Evolutionary conservation across 257 asterid species (phyloP).

Genomic region (Agastache rugosa): DNA sequence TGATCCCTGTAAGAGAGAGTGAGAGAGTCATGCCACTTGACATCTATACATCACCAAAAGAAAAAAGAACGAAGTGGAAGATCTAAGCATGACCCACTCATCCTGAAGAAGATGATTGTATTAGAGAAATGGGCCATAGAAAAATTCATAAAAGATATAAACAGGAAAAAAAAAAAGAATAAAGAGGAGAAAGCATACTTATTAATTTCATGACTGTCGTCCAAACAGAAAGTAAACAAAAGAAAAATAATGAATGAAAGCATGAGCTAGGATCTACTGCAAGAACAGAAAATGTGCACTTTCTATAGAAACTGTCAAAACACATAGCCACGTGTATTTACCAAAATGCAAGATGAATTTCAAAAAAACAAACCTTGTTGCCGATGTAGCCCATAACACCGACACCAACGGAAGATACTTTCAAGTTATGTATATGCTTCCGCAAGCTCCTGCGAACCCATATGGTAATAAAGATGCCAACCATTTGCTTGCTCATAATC

Average conservation of each 20-base stretch:
- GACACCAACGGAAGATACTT: constrained; percentile 89
- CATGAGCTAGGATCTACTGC: background rate
- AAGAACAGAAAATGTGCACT: constrained; percentile 14
- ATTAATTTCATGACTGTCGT: constrained; percentile 2
- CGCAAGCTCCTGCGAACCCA: constrained; percentile 94
- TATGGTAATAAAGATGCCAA: constrained; percentile 82
- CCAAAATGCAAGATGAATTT: constrained; percentile 29
- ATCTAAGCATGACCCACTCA: background rate
- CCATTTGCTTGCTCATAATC: constrained; percentile 95
- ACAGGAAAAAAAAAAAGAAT: background rate
- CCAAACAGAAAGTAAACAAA: background rate
- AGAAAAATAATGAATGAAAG: constrained; percentile 6
- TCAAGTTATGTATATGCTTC: constrained; percentile 76
- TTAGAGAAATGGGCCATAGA: background rate
- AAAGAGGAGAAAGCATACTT: background rate
- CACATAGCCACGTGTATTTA: background rate
- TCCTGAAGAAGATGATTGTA: background rate
- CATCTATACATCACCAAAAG: constrained; percentile 7
- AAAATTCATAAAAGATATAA: constrained; percentile 16
- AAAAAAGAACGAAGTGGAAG: background rate
- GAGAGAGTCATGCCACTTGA: constrained; percentile 34
- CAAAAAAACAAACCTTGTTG: constrained; percentile 76
- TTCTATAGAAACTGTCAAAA: background rate
- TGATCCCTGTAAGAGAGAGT: constrained; percentile 72
- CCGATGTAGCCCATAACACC: constrained; percentile 98